Conservation (phyloP, 2,329 filamentous ascomycete species). For the Ophiosphaerella herpotricha region DNA sequence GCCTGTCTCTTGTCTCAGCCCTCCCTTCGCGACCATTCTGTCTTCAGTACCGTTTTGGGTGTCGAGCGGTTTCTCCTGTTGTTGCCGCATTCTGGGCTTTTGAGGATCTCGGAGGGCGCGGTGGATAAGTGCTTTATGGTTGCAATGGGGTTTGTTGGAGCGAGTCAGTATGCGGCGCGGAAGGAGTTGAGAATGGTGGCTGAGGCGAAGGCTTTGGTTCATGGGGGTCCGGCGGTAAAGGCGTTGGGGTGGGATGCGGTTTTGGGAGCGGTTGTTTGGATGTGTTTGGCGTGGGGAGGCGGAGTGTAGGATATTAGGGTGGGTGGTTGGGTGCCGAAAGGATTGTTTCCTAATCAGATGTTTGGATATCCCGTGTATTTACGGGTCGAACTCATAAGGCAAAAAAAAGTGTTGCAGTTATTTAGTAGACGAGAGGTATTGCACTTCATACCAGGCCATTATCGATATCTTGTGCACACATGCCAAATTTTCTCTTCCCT, state of each 20-base stretch:
- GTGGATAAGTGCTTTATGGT: constrained; percentile 26
- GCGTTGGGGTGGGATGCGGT: constrained; percentile 36
- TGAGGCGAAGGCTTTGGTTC: constrained; percentile 10
- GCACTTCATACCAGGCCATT: no score
- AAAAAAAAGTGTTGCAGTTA: no score
- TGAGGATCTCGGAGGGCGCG: constrained; percentile 20
- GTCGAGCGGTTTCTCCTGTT: constrained; percentile 27
- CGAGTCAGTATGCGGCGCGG: constrained; percentile 24
- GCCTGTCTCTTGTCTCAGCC: constrained; percentile 26
- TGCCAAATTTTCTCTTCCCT: no score
- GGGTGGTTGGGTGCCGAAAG: no score
- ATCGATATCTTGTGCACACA: no score
- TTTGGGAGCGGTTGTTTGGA: constrained; percentile 19
- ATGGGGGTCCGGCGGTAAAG: constrained; percentile 24
- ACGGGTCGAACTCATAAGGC: no score
- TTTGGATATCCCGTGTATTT: no score
- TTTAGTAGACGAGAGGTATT: no score
- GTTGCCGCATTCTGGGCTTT: constrained; percentile 24
- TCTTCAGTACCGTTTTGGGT: constrained; percentile 26
- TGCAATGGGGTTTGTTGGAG: constrained; percentile 31
- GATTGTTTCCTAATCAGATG: no score
- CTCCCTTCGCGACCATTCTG: constrained; percentile 12
- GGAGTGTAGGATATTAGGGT: constrained; percentile 17
- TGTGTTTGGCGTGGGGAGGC: constrained; percentile 29
- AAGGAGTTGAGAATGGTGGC: constrained; percentile 12